Base-by-base conservation (phyloP, 306 rosid species). In the Carpinus fangiana region DNA sequence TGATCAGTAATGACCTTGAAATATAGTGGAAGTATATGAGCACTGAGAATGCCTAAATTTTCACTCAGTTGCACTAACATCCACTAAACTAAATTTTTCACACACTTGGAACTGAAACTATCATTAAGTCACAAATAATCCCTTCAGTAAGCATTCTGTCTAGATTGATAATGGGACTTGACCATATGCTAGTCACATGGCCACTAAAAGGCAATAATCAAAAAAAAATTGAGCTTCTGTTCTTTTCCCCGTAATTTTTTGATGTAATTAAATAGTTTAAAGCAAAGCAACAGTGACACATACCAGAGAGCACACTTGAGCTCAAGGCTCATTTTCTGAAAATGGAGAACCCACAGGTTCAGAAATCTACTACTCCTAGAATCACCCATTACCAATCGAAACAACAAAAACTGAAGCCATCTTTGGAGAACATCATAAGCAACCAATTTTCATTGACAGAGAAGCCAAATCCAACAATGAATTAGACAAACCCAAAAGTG, bases 271-370 rank as follows among this genome's bases (percentile, higher is more conserved):
- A 5, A 17, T 14, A 53, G 52, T 53, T 53, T 17, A 53, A 28
- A 38, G 14, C 17, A 46, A 28, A 65, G 45, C 20, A 46, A 20
- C 9, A 17, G 36, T 20, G 18, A 45, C 0, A 68, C 83, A 2
- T 56, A 94, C 97, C 97, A 94, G 85, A 89, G 88, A 67, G 95
- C 91, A 81, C 97, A 92, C 65, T 91, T 92, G 88, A 92, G 91
- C 78, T 94, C 97, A 16, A 94, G 93, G 55, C 91, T 92, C 76
- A 94, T 83, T 73, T 92, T 94, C 86, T 89, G 91, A 50, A 92
- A 90, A 65, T 87, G 86, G 6, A 92, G 90, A 84, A 86, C 81
- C 91, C 92, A 86, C 3, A 95, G 90, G 46, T 92, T 90, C 74
- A 86, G 70, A 1, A 77, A 50, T 50, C 80, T 84, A 0, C 12